Percentiles rank a stretch among this genome's conserved stretches.
Evolutionary conservation across 495 filamentous ascomycete genomes (phyloP).

Genomic region (Penicillium pancosmium): DNA sequence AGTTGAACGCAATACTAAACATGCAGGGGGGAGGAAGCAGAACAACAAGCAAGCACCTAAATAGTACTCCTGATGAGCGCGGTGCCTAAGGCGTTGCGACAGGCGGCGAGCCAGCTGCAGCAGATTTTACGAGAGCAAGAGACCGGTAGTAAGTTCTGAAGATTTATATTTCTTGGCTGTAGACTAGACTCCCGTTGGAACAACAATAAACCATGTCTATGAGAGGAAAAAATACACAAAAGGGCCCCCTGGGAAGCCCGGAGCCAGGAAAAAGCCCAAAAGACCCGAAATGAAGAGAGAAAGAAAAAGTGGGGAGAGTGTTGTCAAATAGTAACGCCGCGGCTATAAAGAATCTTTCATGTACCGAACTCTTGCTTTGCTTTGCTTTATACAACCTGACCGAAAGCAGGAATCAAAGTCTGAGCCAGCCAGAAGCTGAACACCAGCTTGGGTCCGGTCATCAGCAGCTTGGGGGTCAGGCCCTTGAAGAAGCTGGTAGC

Average conservation of each 20-base stretch:
- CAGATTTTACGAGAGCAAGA: not conserved
- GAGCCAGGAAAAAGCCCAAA: conserved; percentile 14
- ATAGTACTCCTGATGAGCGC: no score
- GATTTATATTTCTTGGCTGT: conserved; percentile 13
- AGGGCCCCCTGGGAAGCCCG: conserved; percentile 10
- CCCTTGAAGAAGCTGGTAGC: conserved; percentile 93
- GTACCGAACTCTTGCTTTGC: conserved; percentile 4
- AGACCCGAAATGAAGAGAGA: conserved; percentile 11
- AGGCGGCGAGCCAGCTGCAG: no score
- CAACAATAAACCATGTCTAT: conserved; percentile 27
- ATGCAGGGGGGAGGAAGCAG: no score
- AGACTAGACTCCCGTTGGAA: conserved; percentile 13
- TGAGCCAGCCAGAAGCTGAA: conserved; percentile 99
- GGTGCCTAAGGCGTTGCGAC: no score
- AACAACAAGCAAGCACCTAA: no score
- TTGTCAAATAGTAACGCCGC: conserved; percentile 20
- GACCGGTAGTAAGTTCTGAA: not conserved
- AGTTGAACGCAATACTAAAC: no score
- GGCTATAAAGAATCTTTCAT: conserved; percentile 26
- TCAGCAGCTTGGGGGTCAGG: conserved; percentile 91
- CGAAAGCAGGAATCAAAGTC: conserved; percentile 79
- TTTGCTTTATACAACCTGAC: conserved; percentile 55
- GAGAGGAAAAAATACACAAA: conserved; percentile 26
- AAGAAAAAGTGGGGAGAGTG: conserved; percentile 17
- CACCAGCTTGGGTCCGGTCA: conserved; percentile 97